Evolutionary conservation across 1,284 basidiomycete species (phyloP).

Genomic region (Uromyces viciae-fabae): DNA sequence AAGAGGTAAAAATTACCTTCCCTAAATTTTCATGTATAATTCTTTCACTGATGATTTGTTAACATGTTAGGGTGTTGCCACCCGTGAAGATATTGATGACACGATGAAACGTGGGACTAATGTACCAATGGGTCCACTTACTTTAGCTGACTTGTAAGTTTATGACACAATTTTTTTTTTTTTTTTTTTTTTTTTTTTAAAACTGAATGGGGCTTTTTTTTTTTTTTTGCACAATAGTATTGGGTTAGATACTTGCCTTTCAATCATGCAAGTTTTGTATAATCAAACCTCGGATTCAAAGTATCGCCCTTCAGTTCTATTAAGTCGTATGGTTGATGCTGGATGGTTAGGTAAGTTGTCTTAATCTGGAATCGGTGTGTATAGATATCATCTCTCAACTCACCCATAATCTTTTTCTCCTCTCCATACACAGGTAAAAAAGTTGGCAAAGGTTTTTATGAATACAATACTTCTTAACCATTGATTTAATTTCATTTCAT

Average conservation of each 20-base stretch:
- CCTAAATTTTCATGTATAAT: conserved; percentile 62
- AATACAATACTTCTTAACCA: too few relatives aligned
- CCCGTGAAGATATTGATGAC: conserved; percentile 90
- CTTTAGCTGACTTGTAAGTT: conserved; percentile 67
- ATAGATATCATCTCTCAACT: not conserved
- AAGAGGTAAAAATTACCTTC: conserved; percentile 60
- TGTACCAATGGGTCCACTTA: conserved; percentile 77
- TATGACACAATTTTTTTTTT: conserved; percentile 46
- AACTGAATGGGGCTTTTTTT: not conserved
- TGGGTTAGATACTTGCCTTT: conserved; percentile 24
- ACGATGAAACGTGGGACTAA: conserved; percentile 90
- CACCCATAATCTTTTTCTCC: not conserved
- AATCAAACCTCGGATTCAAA: conserved; percentile 86
- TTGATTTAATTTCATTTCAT: too few relatives aligned
- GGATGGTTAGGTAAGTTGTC: conserved; percentile 74
- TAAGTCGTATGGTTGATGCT: conserved; percentile 93
- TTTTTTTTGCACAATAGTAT: conserved; percentile 41
- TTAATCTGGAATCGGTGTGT: not conserved
- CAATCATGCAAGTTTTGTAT: conserved; percentile 42
- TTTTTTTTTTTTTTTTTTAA: not conserved
- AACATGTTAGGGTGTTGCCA: conserved; percentile 70
- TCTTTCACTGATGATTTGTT: not conserved
- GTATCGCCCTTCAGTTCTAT: conserved; percentile 83
- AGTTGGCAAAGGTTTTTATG: conserved; percentile 35
- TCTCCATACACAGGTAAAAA: conserved; percentile 24